Base-by-base conservation (phyloP, 116 monocot species). In the Zostera marina region DNA sequence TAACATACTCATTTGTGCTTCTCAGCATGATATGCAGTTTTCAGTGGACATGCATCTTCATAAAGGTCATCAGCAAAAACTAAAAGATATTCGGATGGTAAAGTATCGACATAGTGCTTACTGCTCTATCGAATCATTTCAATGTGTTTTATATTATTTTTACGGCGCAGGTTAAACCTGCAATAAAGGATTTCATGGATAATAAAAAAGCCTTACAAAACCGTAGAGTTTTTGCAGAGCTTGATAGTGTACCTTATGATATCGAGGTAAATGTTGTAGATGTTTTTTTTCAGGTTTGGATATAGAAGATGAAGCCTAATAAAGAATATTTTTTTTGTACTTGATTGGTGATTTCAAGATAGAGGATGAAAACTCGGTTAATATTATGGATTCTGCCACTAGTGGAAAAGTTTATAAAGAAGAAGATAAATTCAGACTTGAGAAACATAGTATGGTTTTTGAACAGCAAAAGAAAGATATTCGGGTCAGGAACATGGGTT, bases 21-120 rank as follows among this genome's bases (percentile, higher is more conserved):
- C 44, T 42, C 15, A 22, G 54, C 78, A 92, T 86, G 66, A 61
- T 68, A 63, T 76, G 45, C 73, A 80, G 14, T 48, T 72, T 41
- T 71, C 81, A 32, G 25, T 94, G 59, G 84, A 74, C 53, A 77
- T 79, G 75, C 77, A 88, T 64, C 72, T 94, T 26, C 73, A 67
- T 20, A 59, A 41, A 43, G 9, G 13, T 42, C 44, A 43, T 16
- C 42, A 41, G 15, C 22, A 22, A 19, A 59, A 59, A 41, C 23
- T 43, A 17, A n/a, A 43, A 19, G 59, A 44, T 42, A 11, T 58
- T 58, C 7, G 8, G 17, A 17, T 19, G 42, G 59, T 59, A 59
- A 20, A 54, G 12, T 54, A 25, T 22, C 19, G 49, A 19, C 16
- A 15, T 25, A 25, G 23, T n/a, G n/a, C 6, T 23, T 19, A 11